A percentile compares a stretch with the other conserved stretches of the same genome.
phyloP scores from a whole-genome alignment of 106 monocot species.

The Phalaenopsis aphrodite region DNA sequence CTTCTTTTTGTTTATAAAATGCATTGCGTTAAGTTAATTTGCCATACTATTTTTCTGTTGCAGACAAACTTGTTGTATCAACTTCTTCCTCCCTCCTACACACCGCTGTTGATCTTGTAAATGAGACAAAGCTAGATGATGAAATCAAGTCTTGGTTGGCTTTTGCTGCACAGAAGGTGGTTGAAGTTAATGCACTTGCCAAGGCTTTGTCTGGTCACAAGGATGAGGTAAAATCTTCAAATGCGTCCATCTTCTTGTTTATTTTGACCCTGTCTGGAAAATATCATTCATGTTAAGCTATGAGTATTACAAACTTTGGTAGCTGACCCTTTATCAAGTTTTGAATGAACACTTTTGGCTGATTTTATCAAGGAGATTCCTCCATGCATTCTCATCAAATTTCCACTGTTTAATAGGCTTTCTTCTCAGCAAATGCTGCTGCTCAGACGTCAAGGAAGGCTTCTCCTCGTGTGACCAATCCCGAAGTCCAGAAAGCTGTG shows the following conservation, averaged over 20 bases:
- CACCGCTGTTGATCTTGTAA: conserved; percentile 26
- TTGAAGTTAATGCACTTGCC: conserved; percentile 25
- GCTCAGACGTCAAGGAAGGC: conserved; percentile 25
- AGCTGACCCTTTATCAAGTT: too few species aligned
- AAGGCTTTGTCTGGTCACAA: conserved; percentile 23
- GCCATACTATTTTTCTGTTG: not conserved
- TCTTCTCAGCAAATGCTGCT: conserved; percentile 22
- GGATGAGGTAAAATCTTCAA: conserved; percentile 18
- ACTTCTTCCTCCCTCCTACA: conserved; percentile 23
- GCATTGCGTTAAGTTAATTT: not conserved
- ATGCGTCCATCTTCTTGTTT: not conserved
- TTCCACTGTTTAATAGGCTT: conserved; percentile 8
- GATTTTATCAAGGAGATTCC: not conserved
- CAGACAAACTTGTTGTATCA: conserved; percentile 27
- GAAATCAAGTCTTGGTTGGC: conserved; percentile 31
- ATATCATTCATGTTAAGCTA: not conserved
- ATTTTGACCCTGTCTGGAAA: not conserved
- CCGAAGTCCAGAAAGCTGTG: conserved; percentile 24
- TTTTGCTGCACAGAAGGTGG: conserved; percentile 29
- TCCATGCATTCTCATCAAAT: not conserved
- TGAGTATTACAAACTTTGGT: too few species aligned
- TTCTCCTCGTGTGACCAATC: conserved; percentile 20
- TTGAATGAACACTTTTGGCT: not conserved
- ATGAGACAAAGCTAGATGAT: conserved; percentile 28
- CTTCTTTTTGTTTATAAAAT: not conserved